Evolutionary conservation across 345 rosid species (phyloP).

Genomic region (Toxicodendron radicans): DNA sequence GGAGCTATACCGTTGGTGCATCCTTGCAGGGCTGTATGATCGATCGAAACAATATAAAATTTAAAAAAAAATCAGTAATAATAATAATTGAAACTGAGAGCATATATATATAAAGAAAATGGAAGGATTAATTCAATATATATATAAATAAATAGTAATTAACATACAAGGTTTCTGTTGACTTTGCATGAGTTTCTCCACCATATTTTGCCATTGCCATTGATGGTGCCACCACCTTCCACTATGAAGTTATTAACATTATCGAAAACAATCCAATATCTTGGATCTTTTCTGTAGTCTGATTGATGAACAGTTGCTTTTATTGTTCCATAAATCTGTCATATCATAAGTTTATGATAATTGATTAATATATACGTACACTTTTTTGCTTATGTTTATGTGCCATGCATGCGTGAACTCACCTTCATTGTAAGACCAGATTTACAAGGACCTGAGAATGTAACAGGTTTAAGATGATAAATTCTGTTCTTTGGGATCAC

Average conservation of each 20-base stretch:
- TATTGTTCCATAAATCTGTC: conserved; percentile 67
- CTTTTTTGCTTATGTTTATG: too few relatives aligned
- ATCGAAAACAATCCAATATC: conserved; percentile 61
- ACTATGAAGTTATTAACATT: conserved; percentile 53
- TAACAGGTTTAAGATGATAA: conserved; percentile 59
- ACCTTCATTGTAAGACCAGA: conserved; percentile 64
- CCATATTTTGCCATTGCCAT: conserved; percentile 85
- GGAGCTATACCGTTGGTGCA: conserved; percentile 80
- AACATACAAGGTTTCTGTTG: conserved; percentile 57
- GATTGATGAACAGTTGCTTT: conserved; percentile 52
- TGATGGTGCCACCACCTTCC: conserved; percentile 81
- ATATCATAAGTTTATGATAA: not conserved
- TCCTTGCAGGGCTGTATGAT: conserved; percentile 62
- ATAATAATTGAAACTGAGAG: not conserved
- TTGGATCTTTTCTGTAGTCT: conserved; percentile 48
- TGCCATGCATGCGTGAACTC: not conserved
- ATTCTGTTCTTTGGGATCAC: conserved; percentile 51
- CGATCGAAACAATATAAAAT: not conserved
- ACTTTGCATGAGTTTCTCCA: conserved; percentile 89
- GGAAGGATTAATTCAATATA: not conserved
- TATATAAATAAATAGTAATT: not conserved
- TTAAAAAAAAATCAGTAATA: not conserved
- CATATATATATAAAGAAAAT: not conserved
- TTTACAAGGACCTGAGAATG: conserved; percentile 82
- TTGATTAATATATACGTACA: not conserved